phyloP scores from a whole-genome alignment of 805 yeast species.

The Cyberlindnera xylosilytica region DNA sequence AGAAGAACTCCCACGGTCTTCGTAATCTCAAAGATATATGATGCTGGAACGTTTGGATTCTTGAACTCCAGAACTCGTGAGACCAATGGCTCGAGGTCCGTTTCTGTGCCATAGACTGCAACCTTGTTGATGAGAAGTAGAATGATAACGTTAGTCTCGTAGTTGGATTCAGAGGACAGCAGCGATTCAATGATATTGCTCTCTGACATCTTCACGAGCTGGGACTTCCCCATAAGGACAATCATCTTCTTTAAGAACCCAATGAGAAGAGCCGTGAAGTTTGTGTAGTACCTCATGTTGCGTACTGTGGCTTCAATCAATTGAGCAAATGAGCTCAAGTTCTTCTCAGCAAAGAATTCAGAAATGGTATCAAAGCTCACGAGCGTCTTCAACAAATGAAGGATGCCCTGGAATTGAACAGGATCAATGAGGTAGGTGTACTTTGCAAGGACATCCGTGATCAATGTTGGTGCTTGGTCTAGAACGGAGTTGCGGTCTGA shows the following conservation, averaged over 20 bases:
- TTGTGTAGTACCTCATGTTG: slow-evolving; percentile 24
- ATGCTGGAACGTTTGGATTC: slow-evolving; percentile 13
- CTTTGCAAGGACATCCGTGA: slow-evolving; percentile 14
- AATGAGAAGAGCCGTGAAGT: slow-evolving; percentile 16
- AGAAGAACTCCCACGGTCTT: slow-evolving; percentile 27
- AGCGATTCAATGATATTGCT: slow-evolving; percentile 9
- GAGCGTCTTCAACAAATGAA: slow-evolving; percentile 22
- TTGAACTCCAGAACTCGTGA: slow-evolving; percentile 15
- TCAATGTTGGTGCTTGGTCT: slow-evolving; percentile 13
- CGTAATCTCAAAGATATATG: slow-evolving; percentile 25
- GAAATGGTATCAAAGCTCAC: slow-evolving; percentile 14
- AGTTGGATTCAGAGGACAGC: slow-evolving; percentile 10
- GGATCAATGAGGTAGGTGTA: slow-evolving; percentile 24
- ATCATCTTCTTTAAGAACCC: slow-evolving; percentile 23
- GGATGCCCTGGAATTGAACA: slow-evolving; percentile 25
- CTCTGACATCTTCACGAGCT: slow-evolving; percentile 3
- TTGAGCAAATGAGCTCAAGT: slow-evolving; percentile 7
- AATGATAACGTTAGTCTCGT: slow-evolving; percentile 16
- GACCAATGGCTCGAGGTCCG: slow-evolving; percentile 8
- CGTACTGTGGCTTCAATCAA: slow-evolving; percentile 23
- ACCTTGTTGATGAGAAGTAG: slow-evolving; percentile 21
- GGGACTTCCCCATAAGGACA: slow-evolving; percentile 15
- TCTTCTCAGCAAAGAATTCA: slow-evolving; percentile 13
- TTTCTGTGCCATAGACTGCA: slow-evolving; percentile 16
- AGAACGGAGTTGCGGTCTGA: slow-evolving; percentile 16